Evolutionary conservation across 345 rosid genomes (phyloP).

Genomic region (Anacardium occidentale): DNA sequence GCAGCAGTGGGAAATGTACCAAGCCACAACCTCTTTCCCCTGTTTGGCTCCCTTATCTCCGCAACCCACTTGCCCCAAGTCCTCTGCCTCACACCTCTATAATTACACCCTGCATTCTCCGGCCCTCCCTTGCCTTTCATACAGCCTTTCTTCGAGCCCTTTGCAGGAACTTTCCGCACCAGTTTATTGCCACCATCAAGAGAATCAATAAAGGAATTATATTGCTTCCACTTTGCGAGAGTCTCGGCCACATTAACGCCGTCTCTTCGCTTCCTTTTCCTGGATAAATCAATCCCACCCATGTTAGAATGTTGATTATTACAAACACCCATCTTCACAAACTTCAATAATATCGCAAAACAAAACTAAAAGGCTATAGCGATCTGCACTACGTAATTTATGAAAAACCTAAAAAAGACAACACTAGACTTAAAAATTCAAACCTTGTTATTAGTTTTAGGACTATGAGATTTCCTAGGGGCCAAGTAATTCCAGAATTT

Average conservation of each 20-base stretch:
- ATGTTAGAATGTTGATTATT: constrained; percentile 19
- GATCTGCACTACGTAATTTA: too few species aligned
- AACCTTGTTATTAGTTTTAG: too few species aligned
- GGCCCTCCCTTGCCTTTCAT: constrained; percentile 99
- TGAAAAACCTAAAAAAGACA: not conserved
- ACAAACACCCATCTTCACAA: constrained; percentile 27
- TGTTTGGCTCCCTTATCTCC: constrained; percentile 74
- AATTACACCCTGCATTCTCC: constrained; percentile 49
- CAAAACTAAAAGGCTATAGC: too few species aligned
- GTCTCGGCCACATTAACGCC: constrained; percentile 51
- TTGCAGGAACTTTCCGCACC: constrained; percentile 46
- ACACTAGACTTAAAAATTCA: not conserved
- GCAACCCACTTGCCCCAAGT: constrained; percentile 98
- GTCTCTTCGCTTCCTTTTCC: constrained; percentile 60
- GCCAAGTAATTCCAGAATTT: not conserved
- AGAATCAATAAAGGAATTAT: constrained; percentile 37
- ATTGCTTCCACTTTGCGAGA: constrained; percentile 62
- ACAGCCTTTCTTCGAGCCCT: constrained; percentile 81
- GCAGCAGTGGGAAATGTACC: constrained; percentile 69
- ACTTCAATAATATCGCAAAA: not conserved
- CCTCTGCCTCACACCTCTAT: constrained; percentile 87
- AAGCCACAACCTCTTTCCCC: constrained; percentile 71
- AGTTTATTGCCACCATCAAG: constrained; percentile 23
- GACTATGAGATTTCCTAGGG: not conserved
- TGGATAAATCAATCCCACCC: constrained; percentile 27